A percentile compares a stretch with the other conserved stretches of the same genome.
These are phyloP conservation scores for Chlorella sp. DNA, from an alignment of 139 green algal species.

Conservation along the genomic window DNA sequence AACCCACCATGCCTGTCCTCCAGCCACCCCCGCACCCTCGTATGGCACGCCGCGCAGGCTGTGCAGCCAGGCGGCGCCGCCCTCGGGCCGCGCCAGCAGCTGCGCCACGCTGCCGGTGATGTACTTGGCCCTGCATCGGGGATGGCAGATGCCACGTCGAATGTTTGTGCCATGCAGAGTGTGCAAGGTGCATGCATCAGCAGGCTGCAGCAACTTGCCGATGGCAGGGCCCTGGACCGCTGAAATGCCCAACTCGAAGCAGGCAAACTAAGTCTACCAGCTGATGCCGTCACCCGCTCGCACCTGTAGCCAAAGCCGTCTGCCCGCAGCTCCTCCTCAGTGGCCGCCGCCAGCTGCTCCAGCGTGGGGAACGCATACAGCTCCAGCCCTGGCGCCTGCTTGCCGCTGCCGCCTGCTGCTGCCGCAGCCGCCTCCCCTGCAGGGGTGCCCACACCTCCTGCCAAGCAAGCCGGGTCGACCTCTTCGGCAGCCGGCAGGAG, in stretches of 20 bases:
- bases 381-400: neutral
- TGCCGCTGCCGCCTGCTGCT: neutral
- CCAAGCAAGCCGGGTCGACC: neutral
- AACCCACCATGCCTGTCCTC: neutral
- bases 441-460: neutral
- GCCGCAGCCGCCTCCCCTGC: neutral
- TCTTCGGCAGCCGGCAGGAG: slow-evolving; percentile 38
- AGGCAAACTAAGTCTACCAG: too few species aligned
- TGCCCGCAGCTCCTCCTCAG: slow-evolving; percentile 80
- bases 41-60: slow-evolving; percentile 64
- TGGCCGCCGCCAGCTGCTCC: slow-evolving; percentile 78
- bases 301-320: slow-evolving; percentile 87
- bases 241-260: neutral
- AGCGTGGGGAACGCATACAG: slow-evolving; percentile 87
- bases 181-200: neutral
- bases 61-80: slow-evolving; percentile 79
- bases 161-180: neutral
- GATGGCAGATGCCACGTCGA: neutral
- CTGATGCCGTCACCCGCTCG: neutral
- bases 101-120: slow-evolving; percentile 68
- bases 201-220: neutral
- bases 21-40: neutral
- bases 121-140: slow-evolving; percentile 80
- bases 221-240: neutral
- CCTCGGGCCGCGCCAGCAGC: slow-evolving; percentile 68